Conservation (phyloP, 495 filamentous ascomycete genomes). For the Ramalina intermedia region DNA sequence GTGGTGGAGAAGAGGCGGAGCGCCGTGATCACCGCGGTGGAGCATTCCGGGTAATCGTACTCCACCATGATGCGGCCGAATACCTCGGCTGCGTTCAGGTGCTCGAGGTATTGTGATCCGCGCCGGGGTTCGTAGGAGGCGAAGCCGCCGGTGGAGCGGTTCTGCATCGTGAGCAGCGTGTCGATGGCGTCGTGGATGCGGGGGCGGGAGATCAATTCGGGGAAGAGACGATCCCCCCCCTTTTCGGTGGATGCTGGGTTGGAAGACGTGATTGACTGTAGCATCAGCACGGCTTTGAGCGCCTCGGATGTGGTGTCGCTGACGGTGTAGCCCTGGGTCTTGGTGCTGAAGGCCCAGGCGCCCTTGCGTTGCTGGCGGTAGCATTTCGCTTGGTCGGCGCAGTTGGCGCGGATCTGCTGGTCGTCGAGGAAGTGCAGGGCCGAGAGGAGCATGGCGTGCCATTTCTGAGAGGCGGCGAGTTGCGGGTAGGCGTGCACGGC, state of each 20-base stretch:
- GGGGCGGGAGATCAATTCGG: conserved; percentile 54
- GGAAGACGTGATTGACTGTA: conserved; percentile 46
- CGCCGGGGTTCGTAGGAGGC: conserved; percentile 78
- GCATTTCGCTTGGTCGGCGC: conserved; percentile 59
- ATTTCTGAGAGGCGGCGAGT: conserved; percentile 60
- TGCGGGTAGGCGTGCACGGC: conserved; percentile 57
- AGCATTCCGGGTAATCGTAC: conserved; percentile 96
- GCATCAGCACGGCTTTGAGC: conserved; percentile 69
- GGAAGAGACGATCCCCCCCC: conserved; percentile 33
- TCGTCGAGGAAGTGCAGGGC: conserved; percentile 78
- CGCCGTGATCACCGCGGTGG: conserved; percentile 85
- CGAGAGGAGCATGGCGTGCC: conserved; percentile 69
- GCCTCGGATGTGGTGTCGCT: conserved; percentile 89
- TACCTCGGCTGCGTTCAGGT: conserved; percentile 88
- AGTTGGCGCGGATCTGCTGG: conserved; percentile 82
- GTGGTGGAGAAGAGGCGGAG: conserved; percentile 63
- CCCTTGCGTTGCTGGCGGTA: conserved; percentile 90
- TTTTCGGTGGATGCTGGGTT: conserved; percentile 21
- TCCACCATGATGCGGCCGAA: conserved; percentile 97
- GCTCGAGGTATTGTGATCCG: conserved; percentile 61
- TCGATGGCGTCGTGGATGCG: conserved; percentile 79
- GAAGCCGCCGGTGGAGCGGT: conserved; percentile 63
- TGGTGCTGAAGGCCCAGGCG: conserved; percentile 89
- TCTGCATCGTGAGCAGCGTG: conserved; percentile 84
- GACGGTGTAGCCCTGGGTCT: conserved; percentile 84